phyloP scores from a whole-genome alignment of 2,329 filamentous ascomycete species.

The Ophiocordyceps unilateralis region DNA sequence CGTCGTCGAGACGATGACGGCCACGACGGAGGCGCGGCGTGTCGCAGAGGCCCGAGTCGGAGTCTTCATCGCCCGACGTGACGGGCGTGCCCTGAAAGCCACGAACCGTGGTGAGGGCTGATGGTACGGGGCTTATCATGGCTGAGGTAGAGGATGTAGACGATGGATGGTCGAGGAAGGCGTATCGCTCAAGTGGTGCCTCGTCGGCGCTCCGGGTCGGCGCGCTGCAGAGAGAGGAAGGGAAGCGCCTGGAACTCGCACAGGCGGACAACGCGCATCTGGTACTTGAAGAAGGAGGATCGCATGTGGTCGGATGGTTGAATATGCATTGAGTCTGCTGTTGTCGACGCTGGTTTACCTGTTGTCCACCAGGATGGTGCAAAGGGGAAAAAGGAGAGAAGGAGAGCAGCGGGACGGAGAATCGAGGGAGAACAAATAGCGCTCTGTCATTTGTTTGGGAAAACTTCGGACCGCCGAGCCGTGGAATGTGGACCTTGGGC shows the following conservation, averaged over 20 bases:
- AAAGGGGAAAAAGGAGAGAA: neutral
- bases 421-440: too few relatives aligned
- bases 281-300: constrained; percentile 33
- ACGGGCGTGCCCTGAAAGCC: constrained; percentile 37
- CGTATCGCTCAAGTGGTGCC: constrained; percentile 25
- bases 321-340: constrained; percentile 35
- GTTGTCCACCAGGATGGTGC: neutral
- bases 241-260: constrained; percentile 27
- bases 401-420: neutral
- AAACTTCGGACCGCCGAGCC: neutral
- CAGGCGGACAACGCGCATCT: constrained; percentile 38
- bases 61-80: constrained; percentile 40
- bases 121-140: constrained; percentile 30
- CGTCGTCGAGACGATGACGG: constrained; percentile 31
- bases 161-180: neutral
- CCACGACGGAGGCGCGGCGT: constrained; percentile 22
- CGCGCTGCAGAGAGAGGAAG: constrained; percentile 32
- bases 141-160: neutral
- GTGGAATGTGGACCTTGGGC: too few relatives aligned
- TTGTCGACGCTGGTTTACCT: neutral
- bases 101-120: constrained; percentile 36
- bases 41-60: constrained; percentile 26
- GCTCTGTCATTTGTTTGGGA: neutral
- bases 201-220: constrained; percentile 42
- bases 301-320: constrained; percentile 25